Evolutionary conservation across 345 rosid genomes (phyloP).

Genomic region (Rhizophora mangle): DNA sequence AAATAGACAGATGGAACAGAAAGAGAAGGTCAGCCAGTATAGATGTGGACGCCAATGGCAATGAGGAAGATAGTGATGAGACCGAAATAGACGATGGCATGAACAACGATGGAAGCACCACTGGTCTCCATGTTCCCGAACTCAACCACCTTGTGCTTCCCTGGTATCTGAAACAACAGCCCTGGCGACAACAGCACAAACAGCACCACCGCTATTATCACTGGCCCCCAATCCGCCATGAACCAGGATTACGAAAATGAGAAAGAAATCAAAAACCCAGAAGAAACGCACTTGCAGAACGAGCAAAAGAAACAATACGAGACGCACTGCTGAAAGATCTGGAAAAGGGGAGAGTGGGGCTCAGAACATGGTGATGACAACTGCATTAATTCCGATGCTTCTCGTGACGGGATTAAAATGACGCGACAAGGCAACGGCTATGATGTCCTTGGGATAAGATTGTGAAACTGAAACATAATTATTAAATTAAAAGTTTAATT

Average conservation of each 20-base stretch:
- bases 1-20: not conserved
- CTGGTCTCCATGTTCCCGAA: not conserved
- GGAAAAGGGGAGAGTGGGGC: no score
- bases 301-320: no score
- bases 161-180: not conserved
- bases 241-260: not conserved
- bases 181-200: slow-evolving; percentile 3
- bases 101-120: not conserved
- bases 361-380: no score
- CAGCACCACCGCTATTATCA: not conserved
- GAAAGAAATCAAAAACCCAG: not conserved
- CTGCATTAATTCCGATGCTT: no score
- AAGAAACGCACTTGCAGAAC: not conserved
- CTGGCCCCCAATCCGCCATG: slow-evolving; percentile 3
- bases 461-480: no score
- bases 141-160: not conserved
- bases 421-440: no score
- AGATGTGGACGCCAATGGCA: not conserved
- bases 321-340: no score
- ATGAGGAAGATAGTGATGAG: not conserved
- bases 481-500: no score
- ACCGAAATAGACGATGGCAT: not conserved
- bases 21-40: not conserved
- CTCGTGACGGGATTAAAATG: no score
- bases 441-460: no score